These are phyloP conservation scores for Mimosa pudica DNA, from an alignment of 306 rosid species.

Conservation along the genomic window DNA sequence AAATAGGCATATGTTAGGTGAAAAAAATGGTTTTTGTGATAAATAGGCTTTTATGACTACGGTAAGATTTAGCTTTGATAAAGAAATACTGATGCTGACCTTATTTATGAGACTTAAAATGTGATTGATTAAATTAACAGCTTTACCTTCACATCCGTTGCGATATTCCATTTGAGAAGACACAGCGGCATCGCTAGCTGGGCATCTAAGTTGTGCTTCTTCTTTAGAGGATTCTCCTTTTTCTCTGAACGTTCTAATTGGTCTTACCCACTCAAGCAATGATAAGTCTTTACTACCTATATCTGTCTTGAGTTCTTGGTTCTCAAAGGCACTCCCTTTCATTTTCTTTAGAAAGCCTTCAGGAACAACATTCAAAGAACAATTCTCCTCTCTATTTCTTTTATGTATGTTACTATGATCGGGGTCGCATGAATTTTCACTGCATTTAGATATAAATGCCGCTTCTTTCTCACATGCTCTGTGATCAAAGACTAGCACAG, in stretches of 20 bases:
- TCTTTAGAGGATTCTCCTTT: conserved; percentile 44
- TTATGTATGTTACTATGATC: conserved; percentile 34
- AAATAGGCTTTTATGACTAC: conserved; percentile 13
- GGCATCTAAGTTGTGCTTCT: conserved; percentile 26
- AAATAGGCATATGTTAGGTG: conserved; percentile 13
- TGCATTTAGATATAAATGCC: conserved; percentile 63
- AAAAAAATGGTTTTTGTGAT: conserved; percentile 5
- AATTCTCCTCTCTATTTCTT: conserved; percentile 47
- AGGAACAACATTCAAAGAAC: conserved; percentile 45
- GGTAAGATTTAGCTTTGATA: conserved; percentile 16
- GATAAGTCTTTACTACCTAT: conserved; percentile 39
- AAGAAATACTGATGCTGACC: background rate
- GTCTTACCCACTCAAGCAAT: conserved; percentile 40
- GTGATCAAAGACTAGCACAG: conserved; percentile 76
- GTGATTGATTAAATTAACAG: conserved; percentile 37
- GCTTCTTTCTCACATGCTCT: conserved; percentile 87
- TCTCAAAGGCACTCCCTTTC: conserved; percentile 45
- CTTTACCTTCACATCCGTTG: conserved; percentile 55
- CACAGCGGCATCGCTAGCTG: conserved; percentile 30
- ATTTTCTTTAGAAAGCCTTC: conserved; percentile 57
- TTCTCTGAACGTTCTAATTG: conserved; percentile 43
- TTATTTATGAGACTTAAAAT: conserved; percentile 32
- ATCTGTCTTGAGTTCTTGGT: conserved; percentile 40
- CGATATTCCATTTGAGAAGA: conserved; percentile 43
- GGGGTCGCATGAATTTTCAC: conserved; percentile 45